Evolutionary conservation across 306 rosid species (phyloP), one percentile per base, ranked within the genome.

Genomic region (Purshia tridentata): DNA sequence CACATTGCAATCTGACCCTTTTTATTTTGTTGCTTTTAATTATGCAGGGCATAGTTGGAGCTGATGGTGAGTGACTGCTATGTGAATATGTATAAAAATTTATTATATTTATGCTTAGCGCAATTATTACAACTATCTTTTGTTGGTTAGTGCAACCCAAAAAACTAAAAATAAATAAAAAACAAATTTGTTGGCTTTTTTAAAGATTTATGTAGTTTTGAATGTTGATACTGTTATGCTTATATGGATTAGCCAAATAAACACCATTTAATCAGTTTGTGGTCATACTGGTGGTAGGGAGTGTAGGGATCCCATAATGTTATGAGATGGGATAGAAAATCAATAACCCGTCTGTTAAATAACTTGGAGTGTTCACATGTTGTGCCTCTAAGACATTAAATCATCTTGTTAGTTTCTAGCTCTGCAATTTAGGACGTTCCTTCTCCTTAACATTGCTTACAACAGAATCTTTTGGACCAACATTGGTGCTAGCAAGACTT

Each of bases 11-110:
- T 41, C 73, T 86, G 23, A 75, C n/a, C 63, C 46, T 72, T 22
- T 15, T 37, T 65, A 40, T 45, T 56, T 6, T n/a, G 70, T 51
- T 75, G 70, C 5, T 47, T 68, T 78, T 39, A 3, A 51, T 23
- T 73, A n/a, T 86, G 85, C 89, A 88, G 93, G 86, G 69, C 60
- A 7, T 83, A 67, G 78, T 68, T 53, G 76, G 77, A 86, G 82
- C 60, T 42, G 57, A 78, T 60, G 93, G 93, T 88, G 76, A 74
- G 89, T 80, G 79, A 62, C 65, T 61, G 4, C 39, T 35, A 4
- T 59, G 6, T 29, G 10, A 40, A 54, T 70, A 44, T 46, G 22
- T 69, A 23, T 13, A 53, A 50, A 50, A n/a, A 23, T 71, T 11
- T 9, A 46, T 47, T 14, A 45, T n/a, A 41, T 20, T 70, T 46